Base-by-base conservation (phyloP, 2,329 filamentous ascomycete genomes). In the Aspergillus sergii region DNA sequence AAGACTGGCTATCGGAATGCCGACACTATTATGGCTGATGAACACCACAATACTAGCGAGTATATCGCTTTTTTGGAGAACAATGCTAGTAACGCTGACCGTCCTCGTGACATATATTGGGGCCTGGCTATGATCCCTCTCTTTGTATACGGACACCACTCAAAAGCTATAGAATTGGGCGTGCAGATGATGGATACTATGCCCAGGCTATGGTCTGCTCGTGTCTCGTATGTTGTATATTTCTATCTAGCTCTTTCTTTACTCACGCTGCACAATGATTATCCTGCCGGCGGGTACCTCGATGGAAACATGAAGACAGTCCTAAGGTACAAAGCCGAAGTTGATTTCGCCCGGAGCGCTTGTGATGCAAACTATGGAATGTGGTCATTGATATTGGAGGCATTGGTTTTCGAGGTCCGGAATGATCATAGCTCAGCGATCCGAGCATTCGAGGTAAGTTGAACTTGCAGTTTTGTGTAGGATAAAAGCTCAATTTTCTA, bases 331-430 rank as follows among this genome's bases (percentile, higher is more conserved):
- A 83, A 85, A 63, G 78, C 80, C 10, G 79, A 82, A 63, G 82
- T 89, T 39, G 83, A 86, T 64, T 77, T 81, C 43, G 84, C 82
- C 58, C 80, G 84, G 45, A 74, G 75, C 21, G 79, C 84, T 59
- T 89, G 85, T 63, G 81, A 87, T 65, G 81, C 84, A 67, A 89
- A 89, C 68, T 89, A 88, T 69, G 79, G 82, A 21, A 82, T 84
- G 65, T 89, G 85, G 83, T 80, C 85, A 1, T 75, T 83, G 46
- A 71, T 89, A 9, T 74, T 90, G 10, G 81, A 85, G 48, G 87
- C 85, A 2, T 80, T 87, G 58, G 71, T 88, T 7, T 79, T 77
- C 28, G 86, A 89, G 58, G 71, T 84, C 28, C 78, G 75, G 14
- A 75, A 75, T 12, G 79, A 84, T 30, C 77, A 82, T 62, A 77